Base-by-base conservation (phyloP, 441 rosid species). In the Adansonia gregorii region DNA sequence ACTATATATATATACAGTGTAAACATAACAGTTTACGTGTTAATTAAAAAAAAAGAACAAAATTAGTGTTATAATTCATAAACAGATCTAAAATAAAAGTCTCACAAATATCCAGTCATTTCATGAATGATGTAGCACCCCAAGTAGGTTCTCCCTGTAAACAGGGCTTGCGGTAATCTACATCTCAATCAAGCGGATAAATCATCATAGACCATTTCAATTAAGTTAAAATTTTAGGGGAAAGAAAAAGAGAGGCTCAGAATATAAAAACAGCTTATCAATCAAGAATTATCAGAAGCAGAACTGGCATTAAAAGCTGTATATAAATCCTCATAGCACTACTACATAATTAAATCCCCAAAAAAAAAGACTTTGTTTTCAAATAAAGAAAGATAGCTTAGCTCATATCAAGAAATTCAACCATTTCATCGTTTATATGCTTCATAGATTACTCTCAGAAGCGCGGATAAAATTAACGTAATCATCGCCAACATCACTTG, bases 391-490 rank as follows among this genome's bases (percentile, higher is more conserved):
- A n/a, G 7, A 0, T 2, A 0, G n/a, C 12, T 4, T 69, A 93
- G 98, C 97, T 90, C 97, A 93, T 94, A 88, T 91, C 68, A 94
- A 94, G 97, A 93, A 93, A 91, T 91, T 93, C 97, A 94, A 94
- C 97, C 94, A 88, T 86, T 78, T 79, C 67, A 20, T 19, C 78
- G 2, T 7, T 6, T 69, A 43, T 83, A 11, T 89, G 81, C 97
- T 93, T 94, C 97, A 94, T 59, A 0, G 91, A 90, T 72, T 75
- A 2, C 79, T 85, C 97, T 91, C 98, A 87, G 95, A 94, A 92
- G 98, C 97, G 97, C 95, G 95, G 97, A 94, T 91, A 92, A 91
- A 77, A 61, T 8, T 20, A 48, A 60, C 76, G n/a, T 86, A 92
- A 94, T 92, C 97, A 91, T 87, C 0, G 92, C 92, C 90, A 81